Base-by-base conservation (phyloP, 179 eudicot species). In the Kewa caespitosa region DNA sequence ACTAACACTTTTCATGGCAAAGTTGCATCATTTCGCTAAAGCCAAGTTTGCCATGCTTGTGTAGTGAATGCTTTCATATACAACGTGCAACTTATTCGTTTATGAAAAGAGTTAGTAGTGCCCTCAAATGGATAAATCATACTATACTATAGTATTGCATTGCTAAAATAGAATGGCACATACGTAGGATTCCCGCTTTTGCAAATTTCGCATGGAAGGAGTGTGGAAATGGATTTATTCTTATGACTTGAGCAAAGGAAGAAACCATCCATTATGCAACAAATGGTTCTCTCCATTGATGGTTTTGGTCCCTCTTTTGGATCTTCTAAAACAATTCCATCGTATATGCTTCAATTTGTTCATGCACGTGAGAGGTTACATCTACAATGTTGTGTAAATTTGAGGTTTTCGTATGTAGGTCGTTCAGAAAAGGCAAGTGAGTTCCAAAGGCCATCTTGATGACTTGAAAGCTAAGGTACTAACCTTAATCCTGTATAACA, bases 381-480 rank as follows among this genome's bases (percentile, higher is more conserved):
- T 20, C 23, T 55, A 27, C 1, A 27, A 55, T 43, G 18, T 11
- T 43, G 12, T 55, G n/a, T 27, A 20, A 23, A 23, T 27, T 59
- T 59, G 46, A 27, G 36, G 72, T 30, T 68, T 12, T 57, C 41
- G 27, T 27, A 30, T 52, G 54, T 42, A 82, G 85, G 77, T 65
- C 27, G n/a, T n/a, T n/a, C 82, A 79, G 30, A 82, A 82, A 67
- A 79, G 85, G 61, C 80, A 62, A 59, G 39, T 82, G 20, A 71
- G 77, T 64, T 75, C 80, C 3, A 66, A 82, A 50, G 79, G n/a
- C 23, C 71, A 82, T 8, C 50, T 31, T 28, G 82, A 75, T 71
- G 71, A 82, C 67, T 67, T 82, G 52, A 82, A 75, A 75, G 54
- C 41, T 18, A 79, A 82, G 80, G 82, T 82, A 75, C 6, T 30